Conservation (phyloP, 495 filamentous ascomycete species). For the Aspergillus incahuasiensis region DNA sequence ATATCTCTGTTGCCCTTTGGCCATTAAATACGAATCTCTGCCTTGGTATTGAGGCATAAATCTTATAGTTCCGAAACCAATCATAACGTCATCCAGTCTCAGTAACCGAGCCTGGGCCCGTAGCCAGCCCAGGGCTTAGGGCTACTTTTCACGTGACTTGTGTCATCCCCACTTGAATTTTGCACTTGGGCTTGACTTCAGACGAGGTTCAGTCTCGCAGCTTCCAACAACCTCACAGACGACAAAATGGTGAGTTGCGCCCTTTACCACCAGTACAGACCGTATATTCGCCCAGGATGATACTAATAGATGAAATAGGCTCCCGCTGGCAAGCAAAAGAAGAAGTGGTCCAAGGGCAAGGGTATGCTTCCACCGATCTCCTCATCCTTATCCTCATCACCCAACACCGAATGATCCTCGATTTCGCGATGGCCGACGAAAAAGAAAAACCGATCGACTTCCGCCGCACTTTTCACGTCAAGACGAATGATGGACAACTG, state of each 20-base stretch:
- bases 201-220: conserved; percentile 22
- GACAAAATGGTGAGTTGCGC: conserved; percentile 47
- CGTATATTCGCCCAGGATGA: conserved; percentile 1
- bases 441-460: neutral
- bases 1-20: neutral
- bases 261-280: neutral
- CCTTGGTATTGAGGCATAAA: conserved; percentile 5
- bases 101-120: conserved; percentile 23
- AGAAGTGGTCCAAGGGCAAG: conserved; percentile 99
- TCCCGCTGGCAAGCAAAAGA: conserved; percentile 67
- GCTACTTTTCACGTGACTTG: conserved; percentile 23
- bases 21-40: neutral
- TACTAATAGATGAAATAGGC: conserved; percentile 47
- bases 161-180: conserved; percentile 50
- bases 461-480: neutral
- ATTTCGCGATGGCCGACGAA: neutral
- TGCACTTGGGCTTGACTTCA: conserved; percentile 35
- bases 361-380: conserved; percentile 50
- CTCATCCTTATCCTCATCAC: conserved; percentile 12
- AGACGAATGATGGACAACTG: neutral
- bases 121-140: conserved; percentile 40
- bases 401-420: conserved; percentile 17
- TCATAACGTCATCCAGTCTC: neutral
- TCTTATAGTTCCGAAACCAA: conserved; percentile 7
- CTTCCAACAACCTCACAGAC: conserved; percentile 46